Evolutionary conservation across 2,329 filamentous ascomycete species (phyloP).

Genomic region (Penicillium sp.): DNA sequence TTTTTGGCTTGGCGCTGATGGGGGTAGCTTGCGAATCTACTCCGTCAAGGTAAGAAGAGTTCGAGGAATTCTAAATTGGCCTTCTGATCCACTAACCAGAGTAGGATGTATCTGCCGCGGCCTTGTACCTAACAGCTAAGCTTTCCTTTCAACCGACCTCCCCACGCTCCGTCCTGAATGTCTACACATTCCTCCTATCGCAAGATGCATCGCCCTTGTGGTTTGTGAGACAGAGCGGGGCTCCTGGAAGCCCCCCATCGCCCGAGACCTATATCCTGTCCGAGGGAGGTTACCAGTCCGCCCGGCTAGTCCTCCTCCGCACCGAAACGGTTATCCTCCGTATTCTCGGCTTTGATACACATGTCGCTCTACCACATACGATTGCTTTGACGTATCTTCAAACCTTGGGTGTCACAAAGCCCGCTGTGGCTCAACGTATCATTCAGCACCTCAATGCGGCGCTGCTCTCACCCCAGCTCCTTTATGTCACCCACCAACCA

Average conservation of each 20-base stretch:
- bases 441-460: slow-evolving; percentile 78
- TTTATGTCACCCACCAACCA: slow-evolving; percentile 89
- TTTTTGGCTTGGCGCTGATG: slow-evolving; percentile 58
- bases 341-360: slow-evolving; percentile 69
- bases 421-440: slow-evolving; percentile 54
- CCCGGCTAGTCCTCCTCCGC: slow-evolving; percentile 57
- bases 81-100: neutral
- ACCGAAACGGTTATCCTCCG: slow-evolving; percentile 70
- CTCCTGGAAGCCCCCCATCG: slow-evolving; percentile 29
- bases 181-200: slow-evolving; percentile 72
- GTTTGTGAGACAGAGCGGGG: slow-evolving; percentile 30
- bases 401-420: slow-evolving; percentile 61
- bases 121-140: slow-evolving; percentile 74
- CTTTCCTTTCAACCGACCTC: slow-evolving; percentile 67
- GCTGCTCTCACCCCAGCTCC: slow-evolving; percentile 73
- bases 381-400: slow-evolving; percentile 88
- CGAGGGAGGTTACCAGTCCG: slow-evolving; percentile 61
- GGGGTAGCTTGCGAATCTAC: slow-evolving; percentile 38
- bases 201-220: slow-evolving; percentile 47
- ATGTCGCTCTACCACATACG: slow-evolving; percentile 75
- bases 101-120: slow-evolving; percentile 71
- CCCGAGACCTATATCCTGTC: slow-evolving; percentile 58
- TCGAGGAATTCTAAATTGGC: neutral
- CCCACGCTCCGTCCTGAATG: slow-evolving; percentile 70
- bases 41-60: slow-evolving; percentile 32